Evolutionary conservation across 2,329 filamentous ascomycete genomes (phyloP).

Genomic region (Verticillium longisporum): DNA sequence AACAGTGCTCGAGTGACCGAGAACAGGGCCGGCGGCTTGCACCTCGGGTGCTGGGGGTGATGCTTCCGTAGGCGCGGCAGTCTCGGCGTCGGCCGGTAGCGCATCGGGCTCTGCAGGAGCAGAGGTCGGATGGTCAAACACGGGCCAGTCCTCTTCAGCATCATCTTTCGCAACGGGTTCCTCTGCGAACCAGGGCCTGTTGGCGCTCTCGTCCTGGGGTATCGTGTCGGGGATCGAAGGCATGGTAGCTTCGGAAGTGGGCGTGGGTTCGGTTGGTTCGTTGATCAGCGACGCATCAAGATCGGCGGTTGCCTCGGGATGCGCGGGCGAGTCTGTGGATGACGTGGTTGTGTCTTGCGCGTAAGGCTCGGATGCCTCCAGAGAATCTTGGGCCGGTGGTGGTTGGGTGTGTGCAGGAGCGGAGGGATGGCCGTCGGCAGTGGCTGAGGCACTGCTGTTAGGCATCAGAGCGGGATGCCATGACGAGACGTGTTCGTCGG

Average conservation of each 20-base stretch:
- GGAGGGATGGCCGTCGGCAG: constrained; percentile 1
- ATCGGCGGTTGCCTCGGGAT: neutral
- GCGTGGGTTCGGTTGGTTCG: neutral
- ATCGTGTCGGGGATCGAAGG: neutral
- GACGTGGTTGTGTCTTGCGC: neutral
- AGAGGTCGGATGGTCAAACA: constrained; percentile 9
- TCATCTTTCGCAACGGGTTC: constrained; percentile 6
- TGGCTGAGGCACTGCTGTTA: constrained; percentile 16
- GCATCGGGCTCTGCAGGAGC: neutral
- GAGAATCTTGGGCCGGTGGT: neutral
- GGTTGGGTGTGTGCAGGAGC: neutral
- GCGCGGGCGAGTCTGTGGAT: neutral
- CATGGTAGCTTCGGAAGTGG: constrained; percentile 1
- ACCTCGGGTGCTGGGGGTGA: neutral
- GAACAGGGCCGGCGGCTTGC: constrained; percentile 1
- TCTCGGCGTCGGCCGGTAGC: neutral
- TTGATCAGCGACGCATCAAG: neutral
- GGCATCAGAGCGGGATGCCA: constrained; percentile 36
- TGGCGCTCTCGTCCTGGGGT: neutral
- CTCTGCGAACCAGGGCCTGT: constrained; percentile 1
- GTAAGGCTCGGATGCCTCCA: neutral
- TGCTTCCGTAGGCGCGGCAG: neutral
- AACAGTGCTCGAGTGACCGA: constrained; percentile 47
- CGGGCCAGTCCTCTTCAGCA: constrained; percentile 15
- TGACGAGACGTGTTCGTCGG: constrained; percentile 25